phyloP scores from a whole-genome alignment of 2,329 filamentous ascomycete genomes.

The Dryadomyces quercivorus region DNA sequence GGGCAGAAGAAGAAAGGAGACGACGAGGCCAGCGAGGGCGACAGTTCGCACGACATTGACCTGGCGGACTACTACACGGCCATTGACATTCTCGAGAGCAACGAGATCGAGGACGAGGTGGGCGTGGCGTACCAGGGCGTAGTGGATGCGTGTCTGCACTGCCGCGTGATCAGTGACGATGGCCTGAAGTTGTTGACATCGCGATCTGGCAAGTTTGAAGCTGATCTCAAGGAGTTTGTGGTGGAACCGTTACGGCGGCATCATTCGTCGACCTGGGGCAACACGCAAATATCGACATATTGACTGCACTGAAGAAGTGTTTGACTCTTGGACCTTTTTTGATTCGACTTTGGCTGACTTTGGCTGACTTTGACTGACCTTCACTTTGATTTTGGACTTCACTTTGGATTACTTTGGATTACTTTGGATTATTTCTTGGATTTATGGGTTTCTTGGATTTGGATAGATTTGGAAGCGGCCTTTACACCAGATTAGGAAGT shows the following conservation, averaged over 20 bases:
- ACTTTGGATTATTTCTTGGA: neutral
- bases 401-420: too few relatives aligned
- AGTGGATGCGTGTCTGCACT: constrained; percentile 9
- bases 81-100: constrained; percentile 9
- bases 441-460: neutral
- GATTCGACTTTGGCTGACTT: neutral
- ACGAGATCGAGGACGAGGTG: constrained; percentile 11
- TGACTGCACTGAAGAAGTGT: neutral
- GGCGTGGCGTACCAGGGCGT: constrained; percentile 10
- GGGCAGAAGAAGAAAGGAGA: neutral
- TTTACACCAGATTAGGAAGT: neutral
- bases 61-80: constrained; percentile 11
- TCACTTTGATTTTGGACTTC: too few relatives aligned
- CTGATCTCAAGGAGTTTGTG: constrained; percentile 9
- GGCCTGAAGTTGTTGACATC: constrained; percentile 7
- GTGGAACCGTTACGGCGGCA: constrained; percentile 9
- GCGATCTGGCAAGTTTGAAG: constrained; percentile 7
- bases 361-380: too few relatives aligned
- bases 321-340: neutral
- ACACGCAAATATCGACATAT: constrained; percentile 3
- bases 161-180: constrained; percentile 8
- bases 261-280: constrained; percentile 9
- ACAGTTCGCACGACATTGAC: constrained; percentile 3
- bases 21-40: neutral
- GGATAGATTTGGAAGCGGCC: neutral